Conservation (phyloP, 23 red algal species). For the Gracilaria domingensis region DNA sequence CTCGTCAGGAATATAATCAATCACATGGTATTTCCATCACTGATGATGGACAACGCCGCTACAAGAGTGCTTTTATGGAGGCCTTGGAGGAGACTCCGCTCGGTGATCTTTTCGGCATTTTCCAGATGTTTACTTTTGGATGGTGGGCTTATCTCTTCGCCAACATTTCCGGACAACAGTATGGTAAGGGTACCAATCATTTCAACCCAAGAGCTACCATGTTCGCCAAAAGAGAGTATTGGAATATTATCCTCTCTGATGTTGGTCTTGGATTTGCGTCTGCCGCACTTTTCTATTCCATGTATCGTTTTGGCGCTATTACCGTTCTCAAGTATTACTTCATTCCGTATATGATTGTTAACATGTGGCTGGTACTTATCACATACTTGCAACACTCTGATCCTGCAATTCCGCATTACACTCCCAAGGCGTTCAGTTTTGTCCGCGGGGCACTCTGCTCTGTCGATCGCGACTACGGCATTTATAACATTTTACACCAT, state of each 20-base stretch:
- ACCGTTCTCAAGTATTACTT: conserved; percentile 82
- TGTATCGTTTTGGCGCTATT: conserved; percentile 45
- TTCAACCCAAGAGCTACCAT: conserved; percentile 80
- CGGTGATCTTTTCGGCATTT: conserved; percentile 72
- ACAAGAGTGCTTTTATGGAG: conserved; percentile 44
- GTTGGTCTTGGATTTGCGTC: conserved; percentile 69
- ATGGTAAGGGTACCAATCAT: conserved; percentile 80
- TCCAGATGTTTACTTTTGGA: conserved; percentile 79
- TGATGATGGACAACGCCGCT: conserved; percentile 41
- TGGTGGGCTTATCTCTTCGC: conserved; percentile 89
- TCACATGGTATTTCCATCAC: conserved; percentile 18
- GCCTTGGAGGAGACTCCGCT: conserved; percentile 76
- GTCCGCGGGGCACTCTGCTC: conserved; percentile 85
- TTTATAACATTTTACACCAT: conserved; percentile 91
- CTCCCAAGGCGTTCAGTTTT: conserved; percentile 80
- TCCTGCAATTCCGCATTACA: conserved; percentile 91
- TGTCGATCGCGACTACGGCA: conserved; percentile 85
- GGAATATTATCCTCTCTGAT: conserved; percentile 86
- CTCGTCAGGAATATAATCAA: conserved; percentile 53
- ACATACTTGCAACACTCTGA: conserved; percentile 97
- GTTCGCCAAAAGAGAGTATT: conserved; percentile 63
- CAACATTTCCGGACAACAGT: conserved; percentile 63
- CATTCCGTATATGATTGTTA: conserved; percentile 89
- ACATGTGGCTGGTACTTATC: conserved; percentile 93
- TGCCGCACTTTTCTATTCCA: conserved; percentile 41